Conservation (phyloP, 2,329 filamentous ascomycete species). For the Colletotrichum salicis region DNA sequence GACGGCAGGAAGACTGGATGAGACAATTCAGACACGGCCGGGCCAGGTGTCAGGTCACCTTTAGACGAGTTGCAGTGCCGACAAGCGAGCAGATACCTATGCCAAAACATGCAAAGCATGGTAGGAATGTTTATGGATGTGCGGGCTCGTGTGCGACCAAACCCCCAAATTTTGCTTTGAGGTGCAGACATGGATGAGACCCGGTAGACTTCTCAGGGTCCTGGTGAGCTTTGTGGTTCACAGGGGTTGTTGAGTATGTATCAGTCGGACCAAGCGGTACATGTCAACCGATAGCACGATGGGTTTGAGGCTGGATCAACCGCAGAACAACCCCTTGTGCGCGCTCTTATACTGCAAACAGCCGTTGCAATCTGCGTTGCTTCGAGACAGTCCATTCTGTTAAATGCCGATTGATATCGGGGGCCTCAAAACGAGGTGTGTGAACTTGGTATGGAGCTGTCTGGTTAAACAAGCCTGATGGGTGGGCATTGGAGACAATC, state of each 20-base stretch:
- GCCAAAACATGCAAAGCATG: neutral
- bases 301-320: neutral
- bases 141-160: neutral
- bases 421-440: neutral
- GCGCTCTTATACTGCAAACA: neutral
- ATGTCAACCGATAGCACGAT: neutral
- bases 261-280: neutral
- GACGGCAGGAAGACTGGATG: neutral
- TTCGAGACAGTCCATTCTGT: neutral
- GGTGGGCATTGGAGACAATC: neutral
- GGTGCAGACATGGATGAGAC: neutral
- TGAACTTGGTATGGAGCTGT: neutral
- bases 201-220: neutral
- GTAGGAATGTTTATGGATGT: neutral
- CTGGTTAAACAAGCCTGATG: neutral
- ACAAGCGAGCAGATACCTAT: neutral
- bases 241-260: neutral
- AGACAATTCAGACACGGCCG: constrained; percentile 12
- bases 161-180: neutral
- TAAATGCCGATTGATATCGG: neutral
- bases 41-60: constrained; percentile 18
- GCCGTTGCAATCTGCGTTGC: neutral
- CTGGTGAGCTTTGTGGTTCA: neutral
- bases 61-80: neutral
- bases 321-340: neutral